Conservation (phyloP, 2,329 filamentous ascomycete species). For the Botrytis fragariae region DNA sequence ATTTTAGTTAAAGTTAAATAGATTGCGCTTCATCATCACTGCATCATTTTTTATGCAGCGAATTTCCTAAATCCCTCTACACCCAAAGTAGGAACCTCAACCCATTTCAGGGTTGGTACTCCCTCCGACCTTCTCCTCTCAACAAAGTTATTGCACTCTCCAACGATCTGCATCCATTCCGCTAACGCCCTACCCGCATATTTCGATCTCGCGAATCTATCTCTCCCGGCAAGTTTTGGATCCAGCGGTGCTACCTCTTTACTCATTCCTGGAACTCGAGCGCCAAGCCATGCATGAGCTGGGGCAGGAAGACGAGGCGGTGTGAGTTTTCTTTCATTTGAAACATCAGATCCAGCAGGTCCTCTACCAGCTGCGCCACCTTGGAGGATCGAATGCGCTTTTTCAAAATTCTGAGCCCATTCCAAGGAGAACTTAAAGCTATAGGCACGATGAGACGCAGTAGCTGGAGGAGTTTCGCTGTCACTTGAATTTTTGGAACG, state of each 20-base stretch:
- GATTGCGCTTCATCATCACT: background rate
- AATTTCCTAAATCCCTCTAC: conserved; percentile 58
- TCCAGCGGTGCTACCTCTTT: conserved; percentile 32
- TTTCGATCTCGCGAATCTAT: conserved; percentile 44
- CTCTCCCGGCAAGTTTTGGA: conserved; percentile 28
- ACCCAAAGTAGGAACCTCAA: conserved; percentile 66
- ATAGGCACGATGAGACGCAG: conserved; percentile 46
- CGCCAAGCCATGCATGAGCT: conserved; percentile 62
- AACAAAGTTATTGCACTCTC: conserved; percentile 78
- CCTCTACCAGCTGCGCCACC: conserved; percentile 12
- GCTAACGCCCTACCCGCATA: conserved; percentile 73
- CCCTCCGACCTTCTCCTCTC: conserved; percentile 74
- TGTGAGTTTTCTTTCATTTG: conserved; percentile 57
- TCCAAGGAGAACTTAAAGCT: conserved; percentile 75
- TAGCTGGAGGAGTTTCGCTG: conserved; percentile 52
- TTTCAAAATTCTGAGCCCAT: conserved; percentile 53
- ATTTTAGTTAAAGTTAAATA: background rate
- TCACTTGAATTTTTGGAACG: conserved; percentile 55
- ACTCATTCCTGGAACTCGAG: conserved; percentile 35
- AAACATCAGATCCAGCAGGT: conserved; percentile 17
- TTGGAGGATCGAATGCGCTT: conserved; percentile 22
- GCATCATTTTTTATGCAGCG: conserved; percentile 12
- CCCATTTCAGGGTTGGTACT: conserved; percentile 60
- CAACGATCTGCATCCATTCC: conserved; percentile 73
- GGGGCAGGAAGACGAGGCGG: conserved; percentile 68